Conservation (phyloP, 768 basidiomycete species). For the Leccinum subgranulosum region DNA sequence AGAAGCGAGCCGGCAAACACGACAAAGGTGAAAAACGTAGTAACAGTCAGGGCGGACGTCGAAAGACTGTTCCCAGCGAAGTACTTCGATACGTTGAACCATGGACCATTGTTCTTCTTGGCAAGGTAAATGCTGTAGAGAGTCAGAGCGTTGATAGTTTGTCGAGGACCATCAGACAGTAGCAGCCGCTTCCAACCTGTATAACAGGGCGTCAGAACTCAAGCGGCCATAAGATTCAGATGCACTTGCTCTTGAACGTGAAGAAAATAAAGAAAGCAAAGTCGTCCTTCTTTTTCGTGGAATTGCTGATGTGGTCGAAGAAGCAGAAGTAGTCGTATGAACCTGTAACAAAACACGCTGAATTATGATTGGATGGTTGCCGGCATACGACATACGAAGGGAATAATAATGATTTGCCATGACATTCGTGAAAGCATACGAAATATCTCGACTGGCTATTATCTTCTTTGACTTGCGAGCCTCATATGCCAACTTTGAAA, state of each 20-base stretch:
- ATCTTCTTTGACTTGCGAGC: slow-evolving; percentile 90
- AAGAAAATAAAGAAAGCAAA: slow-evolving; percentile 99
- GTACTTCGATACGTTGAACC: slow-evolving; percentile 76
- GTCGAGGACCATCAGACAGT: slow-evolving; percentile 93
- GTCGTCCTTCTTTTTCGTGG: slow-evolving; percentile 94
- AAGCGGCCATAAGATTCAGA: not conserved
- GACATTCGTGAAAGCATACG: slow-evolving; percentile 96
- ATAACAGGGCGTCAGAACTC: not conserved
- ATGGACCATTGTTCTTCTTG: slow-evolving; percentile 46
- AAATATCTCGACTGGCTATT: slow-evolving; percentile 93
- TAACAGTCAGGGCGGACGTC: slow-evolving; percentile 80
- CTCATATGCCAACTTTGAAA: slow-evolving; percentile 84
- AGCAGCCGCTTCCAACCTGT: slow-evolving; percentile 85
- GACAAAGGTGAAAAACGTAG: slow-evolving; percentile 86
- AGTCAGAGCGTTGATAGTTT: slow-evolving; percentile 96
- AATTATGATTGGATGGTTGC: not conserved
- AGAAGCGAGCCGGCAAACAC: slow-evolving; percentile 84
- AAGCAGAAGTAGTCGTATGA: slow-evolving; percentile 98
- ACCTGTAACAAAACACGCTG: slow-evolving; percentile 41
- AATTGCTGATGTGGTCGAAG: slow-evolving; percentile 94
- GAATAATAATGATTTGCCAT: slow-evolving; percentile 98
- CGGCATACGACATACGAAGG: slow-evolving; percentile 59
- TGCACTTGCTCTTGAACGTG: slow-evolving; percentile 87
- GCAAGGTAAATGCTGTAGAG: slow-evolving; percentile 85
- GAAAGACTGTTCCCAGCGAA: slow-evolving; percentile 72